These are phyloP conservation scores for Oleoguttula mirabilis DNA, from an alignment of 495 filamentous ascomycete genomes.

Conservation along the genomic window DNA sequence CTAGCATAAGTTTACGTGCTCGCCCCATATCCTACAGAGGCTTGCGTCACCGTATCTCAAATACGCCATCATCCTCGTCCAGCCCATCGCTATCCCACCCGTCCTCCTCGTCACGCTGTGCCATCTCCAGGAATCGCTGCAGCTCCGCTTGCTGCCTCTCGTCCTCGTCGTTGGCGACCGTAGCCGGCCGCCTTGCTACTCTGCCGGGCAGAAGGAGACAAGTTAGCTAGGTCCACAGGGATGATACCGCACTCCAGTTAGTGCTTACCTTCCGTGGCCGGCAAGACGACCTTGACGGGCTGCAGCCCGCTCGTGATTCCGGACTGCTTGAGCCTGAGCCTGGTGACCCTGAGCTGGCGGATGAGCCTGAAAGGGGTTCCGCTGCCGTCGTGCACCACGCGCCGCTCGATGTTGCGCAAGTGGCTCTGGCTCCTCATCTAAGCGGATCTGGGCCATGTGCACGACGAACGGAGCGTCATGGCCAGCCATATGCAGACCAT, in stretches of 20 bases:
- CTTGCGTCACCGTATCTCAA: constrained; percentile 19
- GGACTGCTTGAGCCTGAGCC: constrained; percentile 5
- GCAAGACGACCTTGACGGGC: background rate
- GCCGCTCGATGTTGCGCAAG: background rate
- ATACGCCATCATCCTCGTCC: constrained; percentile 31
- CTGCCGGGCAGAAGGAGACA: background rate
- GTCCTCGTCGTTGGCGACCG: constrained; percentile 5
- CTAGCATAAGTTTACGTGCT: no score
- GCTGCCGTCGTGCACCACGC: background rate
- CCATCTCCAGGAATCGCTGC: constrained; percentile 43
- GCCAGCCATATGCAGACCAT: no score
- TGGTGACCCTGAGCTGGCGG: constrained; percentile 3
- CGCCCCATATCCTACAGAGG: no score
- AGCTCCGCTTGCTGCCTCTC: constrained; percentile 29
- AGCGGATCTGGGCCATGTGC: constrained; percentile 5
- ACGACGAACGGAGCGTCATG: background rate
- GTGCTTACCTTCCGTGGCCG: no score
- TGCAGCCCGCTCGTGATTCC: constrained; percentile 9
- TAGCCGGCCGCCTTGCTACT: background rate
- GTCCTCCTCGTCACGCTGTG: constrained; percentile 47
- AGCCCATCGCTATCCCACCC: constrained; percentile 55
- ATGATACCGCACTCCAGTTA: no score
- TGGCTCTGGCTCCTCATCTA: constrained; percentile 2
- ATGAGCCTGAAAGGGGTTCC: constrained; percentile 9
- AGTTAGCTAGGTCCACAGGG: no score